Evolutionary conservation across 768 basidiomycete species (phyloP).

Genomic region (Boletus vermiculosoides): DNA sequence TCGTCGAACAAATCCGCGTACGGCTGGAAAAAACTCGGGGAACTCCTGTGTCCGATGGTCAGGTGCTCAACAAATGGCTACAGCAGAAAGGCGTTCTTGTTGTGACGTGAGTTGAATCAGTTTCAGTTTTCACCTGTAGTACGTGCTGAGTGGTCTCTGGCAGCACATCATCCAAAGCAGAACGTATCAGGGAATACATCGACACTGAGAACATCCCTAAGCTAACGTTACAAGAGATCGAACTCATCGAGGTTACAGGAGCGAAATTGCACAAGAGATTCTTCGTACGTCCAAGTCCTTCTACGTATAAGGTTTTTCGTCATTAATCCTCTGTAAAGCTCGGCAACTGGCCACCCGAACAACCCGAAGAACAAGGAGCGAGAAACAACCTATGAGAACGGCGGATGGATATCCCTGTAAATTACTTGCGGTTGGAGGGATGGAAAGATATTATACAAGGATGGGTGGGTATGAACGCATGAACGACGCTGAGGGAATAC

Average conservation of each 20-base stretch:
- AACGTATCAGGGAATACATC: conserved; percentile 35
- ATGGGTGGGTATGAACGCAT: neutral
- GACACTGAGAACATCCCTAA: conserved; percentile 30
- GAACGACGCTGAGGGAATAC: neutral
- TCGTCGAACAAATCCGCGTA: conserved; percentile 35
- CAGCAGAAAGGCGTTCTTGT: conserved; percentile 13
- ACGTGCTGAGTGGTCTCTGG: neutral
- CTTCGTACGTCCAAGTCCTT: conserved; percentile 22
- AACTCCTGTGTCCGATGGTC: conserved; percentile 26
- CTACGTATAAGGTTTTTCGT: neutral
- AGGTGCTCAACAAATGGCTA: conserved; percentile 32
- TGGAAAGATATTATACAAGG: neutral
- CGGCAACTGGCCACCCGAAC: conserved; percentile 22
- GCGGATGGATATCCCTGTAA: neutral
- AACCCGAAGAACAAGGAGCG: neutral
- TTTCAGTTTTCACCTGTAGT: neutral
- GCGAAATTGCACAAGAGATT: conserved; percentile 22
- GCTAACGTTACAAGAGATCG: conserved; percentile 26
- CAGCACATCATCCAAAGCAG: conserved; percentile 36
- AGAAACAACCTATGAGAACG: neutral
- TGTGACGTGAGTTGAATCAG: neutral
- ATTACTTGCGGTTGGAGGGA: neutral
- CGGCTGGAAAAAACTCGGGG: conserved; percentile 29
- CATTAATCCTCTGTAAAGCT: conserved; percentile 12
- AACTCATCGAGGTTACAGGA: conserved; percentile 27